Evolutionary conservation across 2,329 filamentous ascomycete species (phyloP), one percentile per base, ranked within the genome.

Genomic region (Neopestalotiopsis sp.): DNA sequence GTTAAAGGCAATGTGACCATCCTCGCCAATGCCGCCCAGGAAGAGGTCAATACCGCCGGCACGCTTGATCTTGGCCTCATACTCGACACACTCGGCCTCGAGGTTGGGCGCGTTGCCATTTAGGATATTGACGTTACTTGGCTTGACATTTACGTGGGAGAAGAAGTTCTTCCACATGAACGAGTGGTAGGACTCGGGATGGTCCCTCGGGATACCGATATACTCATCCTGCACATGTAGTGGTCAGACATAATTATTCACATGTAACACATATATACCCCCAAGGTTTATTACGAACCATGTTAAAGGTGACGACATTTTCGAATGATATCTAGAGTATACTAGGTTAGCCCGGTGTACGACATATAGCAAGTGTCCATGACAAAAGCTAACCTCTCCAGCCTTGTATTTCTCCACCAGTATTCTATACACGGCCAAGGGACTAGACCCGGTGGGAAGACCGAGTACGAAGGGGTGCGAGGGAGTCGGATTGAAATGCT

Each of bases 131-230:
- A 96, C 94, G 78, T 95, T 95, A 76, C 88, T 87, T 4, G 94
- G 94, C 72, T 90, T 88, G 74, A 96, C 91, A 77, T 97, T 93
- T 74, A 96, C 91, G 74, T 89, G 93, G 58, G 92, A 93, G 85
- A 97, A 97, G 85, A 97, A 94, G 82, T 96, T 88, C 81, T 92
- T 93, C 88, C 94, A 97, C 94, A 97, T 96, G 84, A 96, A 97
- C 72, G 91, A 93, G 83, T 97, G 94, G 82, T 97, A 97, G 75
- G 91, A 94, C 79, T 96, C 91, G 13, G 93, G 90, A 78, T 97
- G 93, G 75, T 95, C 92, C 75, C 92, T 90, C 42, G 93, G 91
- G 71, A 97, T 88, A 68, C 92, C 92, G 73, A 96, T 92, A 76
- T 97, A 97, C 82, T 97, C 94, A 81, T 97, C 94, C 90, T 92